A percentile compares a stretch with the other conserved stretches of the same genome.
Evolutionary conservation across 176 grass and related monocot genomes (phyloP).

Genomic region (Ensete glaucum): DNA sequence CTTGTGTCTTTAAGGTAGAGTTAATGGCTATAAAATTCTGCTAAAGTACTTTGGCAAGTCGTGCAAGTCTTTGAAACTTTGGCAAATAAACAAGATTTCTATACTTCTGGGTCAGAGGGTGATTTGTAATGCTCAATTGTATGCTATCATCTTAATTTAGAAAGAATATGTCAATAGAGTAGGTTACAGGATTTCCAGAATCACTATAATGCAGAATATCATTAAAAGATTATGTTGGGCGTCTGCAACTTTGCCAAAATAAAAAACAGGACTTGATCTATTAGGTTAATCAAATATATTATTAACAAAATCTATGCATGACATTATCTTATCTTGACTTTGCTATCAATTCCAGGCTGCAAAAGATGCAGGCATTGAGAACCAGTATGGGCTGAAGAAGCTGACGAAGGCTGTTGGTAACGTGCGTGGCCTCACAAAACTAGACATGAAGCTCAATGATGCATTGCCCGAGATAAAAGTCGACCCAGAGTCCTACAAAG

Average conservation of each 20-base stretch:
- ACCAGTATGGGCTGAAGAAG: conserved; percentile 56
- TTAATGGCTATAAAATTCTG: too few relatives aligned
- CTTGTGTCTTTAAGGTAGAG: neutral
- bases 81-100: too few relatives aligned
- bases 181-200: neutral
- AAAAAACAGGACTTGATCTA: too few relatives aligned
- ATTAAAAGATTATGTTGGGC: neutral
- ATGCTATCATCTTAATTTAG: neutral
- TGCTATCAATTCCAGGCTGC: conserved; percentile 44
- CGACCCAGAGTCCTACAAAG: conserved; percentile 61
- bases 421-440: conserved; percentile 53
- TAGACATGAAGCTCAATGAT: conserved; percentile 87
- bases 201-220: neutral
- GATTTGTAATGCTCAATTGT: too few relatives aligned
- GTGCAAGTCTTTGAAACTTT: too few relatives aligned
- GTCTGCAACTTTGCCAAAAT: neutral
- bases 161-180: neutral
- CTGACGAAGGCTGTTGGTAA: conserved; percentile 58
- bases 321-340: neutral
- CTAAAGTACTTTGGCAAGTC: too few relatives aligned
- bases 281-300: too few relatives aligned
- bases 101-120: too few relatives aligned
- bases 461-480: conserved; percentile 68
- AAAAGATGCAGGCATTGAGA: conserved; percentile 43
- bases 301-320: neutral